These are phyloP conservation scores for Cupressus sempervirens DNA, from an alignment of 75 land plant genomes.

Conservation along the genomic window DNA sequence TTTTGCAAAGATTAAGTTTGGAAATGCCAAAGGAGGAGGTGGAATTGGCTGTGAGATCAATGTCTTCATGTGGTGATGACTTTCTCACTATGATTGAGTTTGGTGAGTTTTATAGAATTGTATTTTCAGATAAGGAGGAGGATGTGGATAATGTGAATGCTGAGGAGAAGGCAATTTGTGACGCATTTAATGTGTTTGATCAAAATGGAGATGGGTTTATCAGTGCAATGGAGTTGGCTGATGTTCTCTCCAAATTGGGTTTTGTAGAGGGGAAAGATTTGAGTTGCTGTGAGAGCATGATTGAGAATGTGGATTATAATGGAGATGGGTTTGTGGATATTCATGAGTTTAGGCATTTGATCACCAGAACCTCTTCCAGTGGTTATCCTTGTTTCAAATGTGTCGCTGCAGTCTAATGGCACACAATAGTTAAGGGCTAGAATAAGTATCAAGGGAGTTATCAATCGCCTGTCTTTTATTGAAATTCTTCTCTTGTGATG, in stretches of 20 bases:
- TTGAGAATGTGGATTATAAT: constrained; percentile 30
- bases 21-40: too few relatives aligned
- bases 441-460: too few relatives aligned
- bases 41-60: too few relatives aligned
- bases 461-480: too few relatives aligned
- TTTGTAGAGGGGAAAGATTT: constrained; percentile 15
- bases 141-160: too few relatives aligned
- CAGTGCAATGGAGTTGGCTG: constrained; percentile 37
- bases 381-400: not conserved
- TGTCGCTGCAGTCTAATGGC: not conserved
- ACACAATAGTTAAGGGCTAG: too few relatives aligned
- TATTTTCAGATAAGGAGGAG: not conserved
- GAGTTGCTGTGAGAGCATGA: constrained; percentile 38
- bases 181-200: constrained; percentile 14
- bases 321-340: constrained; percentile 45
- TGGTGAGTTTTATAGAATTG: not conserved
- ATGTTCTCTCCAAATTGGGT: constrained; percentile 33
- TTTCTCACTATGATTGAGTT: too few relatives aligned
- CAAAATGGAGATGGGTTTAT: constrained; percentile 53
- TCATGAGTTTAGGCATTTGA: constrained; percentile 34
- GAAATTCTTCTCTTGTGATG: too few relatives aligned
- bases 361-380: constrained; percentile 16
- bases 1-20: too few relatives aligned
- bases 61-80: too few relatives aligned
- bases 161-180: too few relatives aligned